These are phyloP conservation scores for Rhodomyrtus psidioides DNA, from an alignment of 441 rosid genomes.

Conservation along the genomic window DNA sequence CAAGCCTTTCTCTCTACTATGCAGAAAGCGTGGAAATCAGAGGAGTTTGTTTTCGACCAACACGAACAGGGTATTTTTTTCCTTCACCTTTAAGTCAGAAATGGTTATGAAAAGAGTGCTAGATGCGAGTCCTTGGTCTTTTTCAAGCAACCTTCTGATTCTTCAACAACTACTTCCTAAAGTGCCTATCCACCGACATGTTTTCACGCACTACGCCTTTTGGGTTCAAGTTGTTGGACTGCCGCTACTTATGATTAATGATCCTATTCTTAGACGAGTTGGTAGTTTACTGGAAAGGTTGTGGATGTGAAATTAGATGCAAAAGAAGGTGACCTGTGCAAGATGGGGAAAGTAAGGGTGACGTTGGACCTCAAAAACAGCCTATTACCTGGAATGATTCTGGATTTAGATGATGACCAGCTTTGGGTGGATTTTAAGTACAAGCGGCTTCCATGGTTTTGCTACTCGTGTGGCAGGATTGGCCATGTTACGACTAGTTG, in stretches of 20 bases:
- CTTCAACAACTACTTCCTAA: too few species aligned
- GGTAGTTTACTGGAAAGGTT: too few species aligned
- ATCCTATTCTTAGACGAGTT: too few species aligned
- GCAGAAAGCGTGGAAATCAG: too few species aligned
- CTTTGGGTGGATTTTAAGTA: too few species aligned
- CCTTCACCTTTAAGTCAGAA: background rate
- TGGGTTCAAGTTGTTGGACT: background rate
- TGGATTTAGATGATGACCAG: background rate
- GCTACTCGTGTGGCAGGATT: background rate
- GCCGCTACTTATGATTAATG: background rate
- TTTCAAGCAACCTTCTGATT: too few species aligned
- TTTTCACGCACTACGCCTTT: background rate
- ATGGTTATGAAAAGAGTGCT: background rate
- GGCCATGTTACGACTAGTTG: too few species aligned
- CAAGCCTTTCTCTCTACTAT: too few species aligned
- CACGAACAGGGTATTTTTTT: background rate
- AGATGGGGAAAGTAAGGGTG: background rate
- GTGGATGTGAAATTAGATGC: background rate
- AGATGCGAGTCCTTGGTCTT: fast-evolving
- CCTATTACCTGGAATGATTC: background rate
- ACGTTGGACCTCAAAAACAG: too few species aligned
- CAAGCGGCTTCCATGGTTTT: background rate
- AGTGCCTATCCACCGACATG: too few species aligned
- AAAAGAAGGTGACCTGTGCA: background rate
- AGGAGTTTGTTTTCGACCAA: background rate